These are phyloP conservation scores for Nissolia schottii DNA, from an alignment of 306 rosid genomes.

Conservation along the genomic window DNA sequence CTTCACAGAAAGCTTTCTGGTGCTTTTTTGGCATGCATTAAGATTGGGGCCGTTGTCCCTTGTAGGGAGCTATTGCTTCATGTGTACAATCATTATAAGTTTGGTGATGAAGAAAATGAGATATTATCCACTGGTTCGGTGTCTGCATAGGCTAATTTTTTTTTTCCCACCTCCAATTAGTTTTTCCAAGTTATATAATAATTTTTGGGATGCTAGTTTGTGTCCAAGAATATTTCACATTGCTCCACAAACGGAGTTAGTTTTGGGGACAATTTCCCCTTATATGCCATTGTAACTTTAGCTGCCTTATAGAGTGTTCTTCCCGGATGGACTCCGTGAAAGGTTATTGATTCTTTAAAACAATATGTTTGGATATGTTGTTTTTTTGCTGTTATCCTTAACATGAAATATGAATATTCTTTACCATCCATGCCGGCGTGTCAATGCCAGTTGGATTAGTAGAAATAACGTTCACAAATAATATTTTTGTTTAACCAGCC, in stretches of 20 bases:
- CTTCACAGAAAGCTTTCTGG: constrained; percentile 95
- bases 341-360: constrained; percentile 20
- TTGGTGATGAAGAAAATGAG: constrained; percentile 47
- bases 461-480: not conserved
- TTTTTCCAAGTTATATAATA: constrained; percentile 18
- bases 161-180: not conserved
- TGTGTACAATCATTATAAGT: constrained; percentile 51
- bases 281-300: constrained; percentile 11
- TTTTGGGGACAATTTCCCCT: constrained; percentile 12
- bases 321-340: not conserved
- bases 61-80: constrained; percentile 76
- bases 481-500: not conserved
- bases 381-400: not conserved
- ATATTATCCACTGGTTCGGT: constrained; percentile 32
- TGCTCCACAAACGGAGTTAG: constrained; percentile 8
- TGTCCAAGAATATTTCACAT: not conserved
- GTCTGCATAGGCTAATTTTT: constrained; percentile 24
- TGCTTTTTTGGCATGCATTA: constrained; percentile 90
- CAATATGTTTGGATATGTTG: not conserved
- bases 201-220: constrained; percentile 20
- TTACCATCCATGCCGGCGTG: not conserved
- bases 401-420: not conserved
- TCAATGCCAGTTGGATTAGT: not conserved
- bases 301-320: not conserved
- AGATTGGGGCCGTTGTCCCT: constrained; percentile 84